These are phyloP conservation scores for Mediolabrus comicus DNA, from an alignment of 108 stramenopile species.

Conservation along the genomic window DNA sequence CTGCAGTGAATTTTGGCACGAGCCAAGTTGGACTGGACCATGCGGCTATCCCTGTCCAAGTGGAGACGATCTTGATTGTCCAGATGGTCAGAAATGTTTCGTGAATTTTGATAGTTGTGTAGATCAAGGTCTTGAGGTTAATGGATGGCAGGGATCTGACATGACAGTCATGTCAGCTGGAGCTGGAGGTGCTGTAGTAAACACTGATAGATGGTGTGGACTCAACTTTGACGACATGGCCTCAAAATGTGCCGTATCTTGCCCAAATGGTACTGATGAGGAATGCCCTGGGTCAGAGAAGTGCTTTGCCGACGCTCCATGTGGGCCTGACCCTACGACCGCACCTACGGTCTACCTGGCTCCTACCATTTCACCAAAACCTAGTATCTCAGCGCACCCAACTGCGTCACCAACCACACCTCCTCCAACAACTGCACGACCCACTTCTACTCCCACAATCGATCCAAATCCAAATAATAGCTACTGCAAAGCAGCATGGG, in stretches of 20 bases:
- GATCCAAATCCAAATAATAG: slow-evolving; percentile 18
- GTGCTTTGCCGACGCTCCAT: slow-evolving; percentile 42
- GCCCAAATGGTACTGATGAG: slow-evolving; percentile 17
- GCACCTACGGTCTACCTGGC: too few species aligned
- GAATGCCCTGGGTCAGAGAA: slow-evolving; percentile 29
- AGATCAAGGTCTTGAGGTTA: not conserved
- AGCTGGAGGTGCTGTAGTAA: not conserved
- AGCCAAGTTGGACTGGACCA: not conserved
- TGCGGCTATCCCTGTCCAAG: not conserved
- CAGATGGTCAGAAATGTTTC: not conserved
- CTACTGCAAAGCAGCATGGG: slow-evolving; percentile 19
- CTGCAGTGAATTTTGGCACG: not conserved
- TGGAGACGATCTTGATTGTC: not conserved
- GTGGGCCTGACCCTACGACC: not conserved
- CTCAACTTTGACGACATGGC: slow-evolving; percentile 36
- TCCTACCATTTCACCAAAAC: not conserved
- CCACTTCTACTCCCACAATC: slow-evolving; percentile 19
- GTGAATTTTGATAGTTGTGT: not conserved
- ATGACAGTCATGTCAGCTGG: not conserved
- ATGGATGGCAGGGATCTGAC: not conserved
- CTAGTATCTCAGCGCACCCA: not conserved
- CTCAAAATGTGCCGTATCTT: slow-evolving; percentile 29
- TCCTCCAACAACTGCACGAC: not conserved
- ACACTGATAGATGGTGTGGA: slow-evolving; percentile 23
- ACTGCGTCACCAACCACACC: not conserved